Evolutionary conservation across 441 rosid species (phyloP), one percentile per base, ranked within the genome.

Genomic region (Isatis lusitanica): DNA sequence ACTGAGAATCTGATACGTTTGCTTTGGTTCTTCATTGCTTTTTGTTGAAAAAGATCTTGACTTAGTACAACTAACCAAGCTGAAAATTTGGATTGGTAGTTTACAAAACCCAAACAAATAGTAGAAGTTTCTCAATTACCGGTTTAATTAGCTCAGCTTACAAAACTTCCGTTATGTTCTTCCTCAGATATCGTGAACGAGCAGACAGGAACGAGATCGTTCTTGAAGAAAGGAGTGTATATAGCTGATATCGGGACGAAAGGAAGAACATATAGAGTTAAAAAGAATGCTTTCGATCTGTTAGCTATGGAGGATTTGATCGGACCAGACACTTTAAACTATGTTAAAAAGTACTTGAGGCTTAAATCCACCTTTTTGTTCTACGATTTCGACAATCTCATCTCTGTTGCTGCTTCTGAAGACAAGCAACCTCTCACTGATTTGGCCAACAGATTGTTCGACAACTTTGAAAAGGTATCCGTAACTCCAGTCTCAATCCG

Each of bases 251-350:
- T 90, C 7, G 92, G 90, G 57, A 74, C 82, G 2, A 69, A 84
- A 78, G 88, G 88, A 8, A 84, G 96, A 70, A 84, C 71, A 69
- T 85, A 84, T 39, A 86, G 97, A 87, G 68, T 94, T 24, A 89
- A 79, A 82, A 92, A 86, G 74, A 78, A 83, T 46, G 91, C 94
- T 28, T 90, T 94, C 74, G 97, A 92, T 87, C 87, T 89, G 24
- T 75, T 89, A 21, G 97, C 99, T 9, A 80, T 90, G 94, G 98
- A 78, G 57, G 98, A 90, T 82, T 79, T 94, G 89, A 85, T 92
- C 43, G 93, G 90, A 80, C 87, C 88, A 9, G 96, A 88, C 40
- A 90, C 90, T 3, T 77, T 85, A 75, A 90, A 88, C 79, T 90
- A 92, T 80, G 93, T 92, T 6, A 83, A 84, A 79, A 90, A 82